Evolutionary conservation across 1,139 yeast species (phyloP).

Genomic region (Arxiozyma telluris): DNA sequence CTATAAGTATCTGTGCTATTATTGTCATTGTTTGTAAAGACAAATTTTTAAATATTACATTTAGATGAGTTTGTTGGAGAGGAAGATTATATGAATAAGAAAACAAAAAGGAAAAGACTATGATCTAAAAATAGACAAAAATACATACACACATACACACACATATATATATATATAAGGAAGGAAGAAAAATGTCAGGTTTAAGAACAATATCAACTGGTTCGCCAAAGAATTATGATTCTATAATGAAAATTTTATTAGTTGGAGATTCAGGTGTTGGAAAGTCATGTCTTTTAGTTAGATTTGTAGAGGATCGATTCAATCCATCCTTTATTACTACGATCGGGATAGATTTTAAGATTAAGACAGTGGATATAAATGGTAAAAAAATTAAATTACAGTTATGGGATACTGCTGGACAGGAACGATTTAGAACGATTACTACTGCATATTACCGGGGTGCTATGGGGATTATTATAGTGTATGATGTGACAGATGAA

Average conservation of each 20-base stretch:
- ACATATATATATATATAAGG: too few relatives aligned
- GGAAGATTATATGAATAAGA: too few relatives aligned
- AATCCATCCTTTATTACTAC: conserved; percentile 96
- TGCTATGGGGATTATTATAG: conserved; percentile 94
- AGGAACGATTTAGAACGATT: conserved; percentile 81
- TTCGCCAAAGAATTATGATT: conserved; percentile 68
- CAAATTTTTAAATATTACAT: neutral
- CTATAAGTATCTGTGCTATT: too few relatives aligned
- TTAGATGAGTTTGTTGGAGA: neutral
- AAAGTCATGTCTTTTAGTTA: conserved; percentile 83
- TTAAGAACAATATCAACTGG: conserved; percentile 19
- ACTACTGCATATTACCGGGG: conserved; percentile 98
- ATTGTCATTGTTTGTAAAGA: neutral
- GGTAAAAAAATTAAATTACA: conserved; percentile 90
- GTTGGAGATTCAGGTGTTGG: conserved; percentile 99
- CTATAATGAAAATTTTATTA: conserved; percentile 84
- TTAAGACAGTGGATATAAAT: conserved; percentile 88
- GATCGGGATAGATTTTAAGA: conserved; percentile 95
- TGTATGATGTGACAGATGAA: conserved; percentile 93
- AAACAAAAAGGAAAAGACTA: too few relatives aligned
- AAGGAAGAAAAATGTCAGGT: conserved; percentile 20
- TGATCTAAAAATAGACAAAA: too few relatives aligned
- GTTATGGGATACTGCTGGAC: conserved; percentile 99
- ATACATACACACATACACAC: too few relatives aligned
- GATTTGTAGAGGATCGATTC: conserved; percentile 95